Evolutionary conservation across 2,329 filamentous ascomycete genomes (phyloP).

Genomic region (Zarea fungicola): DNA sequence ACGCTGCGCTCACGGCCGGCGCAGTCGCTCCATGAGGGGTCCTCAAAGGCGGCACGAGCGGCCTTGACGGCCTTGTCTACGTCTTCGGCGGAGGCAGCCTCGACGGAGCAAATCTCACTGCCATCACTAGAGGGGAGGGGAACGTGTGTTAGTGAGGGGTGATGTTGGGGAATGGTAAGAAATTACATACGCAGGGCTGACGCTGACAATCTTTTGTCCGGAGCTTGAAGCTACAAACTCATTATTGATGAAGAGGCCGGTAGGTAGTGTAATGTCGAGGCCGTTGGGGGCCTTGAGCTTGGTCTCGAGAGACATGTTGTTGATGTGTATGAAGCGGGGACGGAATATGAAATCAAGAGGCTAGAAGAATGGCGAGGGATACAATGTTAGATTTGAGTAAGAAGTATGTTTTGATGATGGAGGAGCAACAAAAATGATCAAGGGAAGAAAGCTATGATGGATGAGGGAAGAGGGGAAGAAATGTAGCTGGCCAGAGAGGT

Average conservation of each 20-base stretch:
- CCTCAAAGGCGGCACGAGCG: slow-evolving; percentile 63
- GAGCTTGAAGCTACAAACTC: slow-evolving; percentile 60
- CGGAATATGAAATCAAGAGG: not conserved
- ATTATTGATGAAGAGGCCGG: slow-evolving; percentile 73
- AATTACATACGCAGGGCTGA: slow-evolving; percentile 45
- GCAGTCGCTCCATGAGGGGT: slow-evolving; percentile 64
- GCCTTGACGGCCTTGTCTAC: slow-evolving; percentile 29
- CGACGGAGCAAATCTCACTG: slow-evolving; percentile 27
- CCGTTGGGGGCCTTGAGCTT: slow-evolving; percentile 50
- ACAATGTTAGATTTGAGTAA: not conserved
- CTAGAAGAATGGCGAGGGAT: not conserved
- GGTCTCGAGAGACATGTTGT: slow-evolving; percentile 16
- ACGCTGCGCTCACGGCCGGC: slow-evolving; percentile 60
- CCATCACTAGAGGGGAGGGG: slow-evolving; percentile 28
- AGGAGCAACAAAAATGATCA: not conserved
- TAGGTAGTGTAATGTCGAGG: slow-evolving; percentile 59
- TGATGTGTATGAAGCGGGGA: not conserved
- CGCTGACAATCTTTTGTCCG: slow-evolving; percentile 51
- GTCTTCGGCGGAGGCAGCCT: slow-evolving; percentile 26
- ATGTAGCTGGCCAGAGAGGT: too few species aligned
- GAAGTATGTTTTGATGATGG: not conserved
- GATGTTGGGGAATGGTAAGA: too few species aligned
- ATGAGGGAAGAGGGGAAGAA: too few species aligned
- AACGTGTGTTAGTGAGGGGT: slow-evolving; percentile 26
- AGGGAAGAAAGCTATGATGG: too few species aligned